These are phyloP conservation scores for Solanum phureja DNA, from an alignment of 257 asterid genomes.

Conservation along the genomic window DNA sequence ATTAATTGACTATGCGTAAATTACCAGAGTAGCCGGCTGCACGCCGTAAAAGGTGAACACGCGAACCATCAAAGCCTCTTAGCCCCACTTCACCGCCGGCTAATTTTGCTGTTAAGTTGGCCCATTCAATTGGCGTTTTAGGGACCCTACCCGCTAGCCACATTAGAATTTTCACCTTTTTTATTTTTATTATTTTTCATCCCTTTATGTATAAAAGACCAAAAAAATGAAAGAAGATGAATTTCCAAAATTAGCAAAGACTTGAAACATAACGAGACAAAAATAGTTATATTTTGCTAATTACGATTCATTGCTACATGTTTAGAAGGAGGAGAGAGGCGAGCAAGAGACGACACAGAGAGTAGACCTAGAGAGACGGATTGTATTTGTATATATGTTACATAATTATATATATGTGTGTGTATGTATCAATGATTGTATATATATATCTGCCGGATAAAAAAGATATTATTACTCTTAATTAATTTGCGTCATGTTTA, in stretches of 20 bases:
- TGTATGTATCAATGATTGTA: too few species aligned
- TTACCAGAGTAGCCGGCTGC: background rate
- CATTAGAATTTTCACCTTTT: background rate
- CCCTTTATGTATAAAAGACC: background rate
- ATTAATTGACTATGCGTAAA: background rate
- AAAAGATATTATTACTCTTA: background rate
- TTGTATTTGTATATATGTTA: too few species aligned
- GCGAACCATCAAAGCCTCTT: slow-evolving; percentile 3
- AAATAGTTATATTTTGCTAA: too few species aligned
- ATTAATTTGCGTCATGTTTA: background rate
- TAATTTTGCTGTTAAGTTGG: background rate
- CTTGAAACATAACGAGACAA: background rate
- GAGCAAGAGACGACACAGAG: background rate
- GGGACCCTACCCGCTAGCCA: background rate
- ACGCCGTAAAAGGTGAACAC: slow-evolving; percentile 15
- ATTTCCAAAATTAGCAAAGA: background rate
- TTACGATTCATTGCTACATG: too few species aligned
- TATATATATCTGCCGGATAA: too few species aligned
- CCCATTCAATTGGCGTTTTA: background rate
- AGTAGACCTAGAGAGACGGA: too few species aligned
- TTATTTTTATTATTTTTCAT: background rate
- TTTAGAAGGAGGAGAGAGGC: too few species aligned
- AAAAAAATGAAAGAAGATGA: background rate
- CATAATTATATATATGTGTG: too few species aligned
- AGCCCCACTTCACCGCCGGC: slow-evolving; percentile 18